Percentiles rank a stretch among this genome's conserved stretches.
Evolutionary conservation across 2,329 filamentous ascomycete species (phyloP).

Genomic region (Claviceps pazoutovae): DNA sequence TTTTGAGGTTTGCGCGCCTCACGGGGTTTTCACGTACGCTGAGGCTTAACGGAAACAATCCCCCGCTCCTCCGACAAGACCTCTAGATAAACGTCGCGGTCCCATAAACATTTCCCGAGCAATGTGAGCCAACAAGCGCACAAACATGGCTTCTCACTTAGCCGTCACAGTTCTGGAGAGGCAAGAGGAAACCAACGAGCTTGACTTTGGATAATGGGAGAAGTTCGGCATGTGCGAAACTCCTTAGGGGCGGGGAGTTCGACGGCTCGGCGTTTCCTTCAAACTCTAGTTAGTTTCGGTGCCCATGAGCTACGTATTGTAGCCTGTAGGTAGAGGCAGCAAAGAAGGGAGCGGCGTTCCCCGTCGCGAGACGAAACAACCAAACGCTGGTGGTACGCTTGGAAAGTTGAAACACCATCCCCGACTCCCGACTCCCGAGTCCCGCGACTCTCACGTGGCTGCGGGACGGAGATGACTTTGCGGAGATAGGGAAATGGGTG

Average conservation of each 20-base stretch:
- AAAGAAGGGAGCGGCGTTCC: background rate
- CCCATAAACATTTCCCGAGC: background rate
- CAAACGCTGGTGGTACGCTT: background rate
- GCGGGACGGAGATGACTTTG: background rate
- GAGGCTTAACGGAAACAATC: background rate
- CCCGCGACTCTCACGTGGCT: background rate
- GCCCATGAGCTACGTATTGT: background rate
- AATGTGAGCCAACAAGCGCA: no score
- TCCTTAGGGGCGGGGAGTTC: no score
- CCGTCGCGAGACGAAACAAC: constrained; percentile 3
- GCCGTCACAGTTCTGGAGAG: no score
- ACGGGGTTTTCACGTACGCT: background rate
- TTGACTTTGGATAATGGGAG: no score
- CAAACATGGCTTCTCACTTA: no score
- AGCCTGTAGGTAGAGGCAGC: background rate
- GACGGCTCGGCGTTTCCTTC: no score
- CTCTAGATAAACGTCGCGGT: background rate
- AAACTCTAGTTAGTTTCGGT: no score
- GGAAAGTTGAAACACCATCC: background rate
- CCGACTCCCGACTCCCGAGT: background rate
- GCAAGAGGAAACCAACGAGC: no score
- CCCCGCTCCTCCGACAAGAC: background rate
- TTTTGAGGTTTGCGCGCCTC: background rate
- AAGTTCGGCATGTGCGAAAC: no score
- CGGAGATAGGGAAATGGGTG: no score